Percentiles rank a stretch among this genome's conserved stretches.
Conservation (phyloP, 179 eudicot genomes). For the Camellia oleifera region DNA sequence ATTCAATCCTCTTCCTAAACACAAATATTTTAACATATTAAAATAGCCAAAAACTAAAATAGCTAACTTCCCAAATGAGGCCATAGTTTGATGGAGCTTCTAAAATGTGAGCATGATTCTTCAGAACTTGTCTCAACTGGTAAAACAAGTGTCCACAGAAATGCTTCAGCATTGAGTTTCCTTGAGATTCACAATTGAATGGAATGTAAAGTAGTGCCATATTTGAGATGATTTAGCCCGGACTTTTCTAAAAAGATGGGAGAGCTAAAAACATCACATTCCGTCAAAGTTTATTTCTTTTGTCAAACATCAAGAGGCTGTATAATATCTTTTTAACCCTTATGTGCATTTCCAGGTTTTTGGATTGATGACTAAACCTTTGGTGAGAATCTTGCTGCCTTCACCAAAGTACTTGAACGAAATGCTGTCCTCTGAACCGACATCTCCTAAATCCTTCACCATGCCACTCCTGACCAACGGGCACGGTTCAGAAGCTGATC, state of each 20-base stretch:
- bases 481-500: conserved; percentile 38
- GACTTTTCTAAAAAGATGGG: background rate
- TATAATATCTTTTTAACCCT: background rate
- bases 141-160: background rate
- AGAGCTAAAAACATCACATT: background rate
- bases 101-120: background rate
- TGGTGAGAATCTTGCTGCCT: conserved; percentile 56
- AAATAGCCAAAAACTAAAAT: no score
- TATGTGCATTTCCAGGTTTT: conserved; percentile 49
- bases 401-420: conserved; percentile 33
- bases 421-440: conserved; percentile 41
- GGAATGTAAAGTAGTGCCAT: background rate
- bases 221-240: conserved; percentile 3
- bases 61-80: no score
- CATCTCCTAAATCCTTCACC: conserved; percentile 49
- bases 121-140: background rate
- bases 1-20: no score
- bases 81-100: background rate
- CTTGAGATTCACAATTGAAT: background rate
- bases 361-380: conserved; percentile 77
- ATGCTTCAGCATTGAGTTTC: background rate
- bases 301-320: background rate
- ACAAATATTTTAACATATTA: no score
- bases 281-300: background rate
- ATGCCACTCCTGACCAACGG: conserved; percentile 49